Conservation (phyloP, 345 rosid species). For the Syzygium aromaticum region DNA sequence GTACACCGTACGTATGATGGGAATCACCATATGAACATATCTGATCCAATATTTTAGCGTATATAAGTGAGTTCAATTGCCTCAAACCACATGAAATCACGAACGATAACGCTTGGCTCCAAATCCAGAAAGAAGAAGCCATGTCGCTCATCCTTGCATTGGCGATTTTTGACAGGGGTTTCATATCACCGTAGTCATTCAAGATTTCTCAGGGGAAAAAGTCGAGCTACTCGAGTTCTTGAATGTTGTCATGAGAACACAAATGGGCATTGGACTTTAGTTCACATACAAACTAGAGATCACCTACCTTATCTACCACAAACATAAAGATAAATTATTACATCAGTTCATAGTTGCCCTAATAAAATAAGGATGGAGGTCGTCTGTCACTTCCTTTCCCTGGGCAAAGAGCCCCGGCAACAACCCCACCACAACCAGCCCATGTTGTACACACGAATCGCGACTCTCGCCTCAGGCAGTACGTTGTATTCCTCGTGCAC, state of each 20-base stretch:
- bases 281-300: neutral
- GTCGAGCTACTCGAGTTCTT: neutral
- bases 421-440: neutral
- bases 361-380: neutral
- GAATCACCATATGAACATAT: neutral
- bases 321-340: neutral
- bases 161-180: neutral
- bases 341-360: neutral
- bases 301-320: too few relatives aligned
- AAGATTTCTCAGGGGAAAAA: neutral
- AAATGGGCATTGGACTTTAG: neutral
- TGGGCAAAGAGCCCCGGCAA: neutral
- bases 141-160: neutral
- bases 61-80: neutral
- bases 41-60: neutral
- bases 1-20: neutral
- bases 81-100: neutral
- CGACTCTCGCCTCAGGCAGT: neutral
- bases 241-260: too few relatives aligned
- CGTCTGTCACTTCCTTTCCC: neutral
- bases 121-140: neutral
- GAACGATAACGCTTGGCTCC: rapidly evolving
- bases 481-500: neutral
- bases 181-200: neutral
- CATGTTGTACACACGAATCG: neutral